These are phyloP conservation scores for Macadamia integrifolia DNA, from an alignment of 164 flowering plant species.

Conservation along the genomic window DNA sequence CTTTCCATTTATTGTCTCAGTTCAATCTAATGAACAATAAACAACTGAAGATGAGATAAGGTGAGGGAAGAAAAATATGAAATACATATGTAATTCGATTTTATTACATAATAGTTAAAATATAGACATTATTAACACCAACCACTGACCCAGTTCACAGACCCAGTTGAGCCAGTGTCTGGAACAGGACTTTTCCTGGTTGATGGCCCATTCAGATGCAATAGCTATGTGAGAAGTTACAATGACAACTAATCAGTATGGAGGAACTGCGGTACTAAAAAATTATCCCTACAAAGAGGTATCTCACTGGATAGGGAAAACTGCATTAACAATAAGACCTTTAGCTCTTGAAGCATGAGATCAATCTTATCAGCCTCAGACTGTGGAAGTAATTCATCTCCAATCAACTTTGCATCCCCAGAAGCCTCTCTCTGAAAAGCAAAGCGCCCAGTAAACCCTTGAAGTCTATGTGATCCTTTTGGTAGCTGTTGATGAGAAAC, in stretches of 20 bases:
- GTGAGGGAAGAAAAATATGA: too few species aligned
- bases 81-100: too few species aligned
- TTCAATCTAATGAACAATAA: too few species aligned
- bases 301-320: background rate
- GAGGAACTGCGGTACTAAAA: background rate
- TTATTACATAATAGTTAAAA: too few species aligned
- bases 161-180: too few species aligned
- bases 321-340: constrained; percentile 36
- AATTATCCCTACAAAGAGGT: background rate
- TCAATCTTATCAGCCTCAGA: constrained; percentile 91
- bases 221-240: background rate
- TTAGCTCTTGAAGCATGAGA: constrained; percentile 72
- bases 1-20: too few species aligned
- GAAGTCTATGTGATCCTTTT: constrained; percentile 43
- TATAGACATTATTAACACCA: too few species aligned
- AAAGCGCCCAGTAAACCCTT: constrained; percentile 38
- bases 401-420: constrained; percentile 31
- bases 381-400: constrained; percentile 81
- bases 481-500: constrained; percentile 36
- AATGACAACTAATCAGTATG: constrained; percentile 4
- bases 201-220: too few species aligned
- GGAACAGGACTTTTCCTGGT: too few species aligned
- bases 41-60: too few species aligned
- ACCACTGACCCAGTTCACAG: too few species aligned
- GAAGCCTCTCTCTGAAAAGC: constrained; percentile 44